A percentile compares a stretch with the other conserved stretches of the same genome.
These are phyloP conservation scores for Panaeolus papilionaceus DNA, from an alignment of 768 basidiomycete genomes.

Conservation along the genomic window DNA sequence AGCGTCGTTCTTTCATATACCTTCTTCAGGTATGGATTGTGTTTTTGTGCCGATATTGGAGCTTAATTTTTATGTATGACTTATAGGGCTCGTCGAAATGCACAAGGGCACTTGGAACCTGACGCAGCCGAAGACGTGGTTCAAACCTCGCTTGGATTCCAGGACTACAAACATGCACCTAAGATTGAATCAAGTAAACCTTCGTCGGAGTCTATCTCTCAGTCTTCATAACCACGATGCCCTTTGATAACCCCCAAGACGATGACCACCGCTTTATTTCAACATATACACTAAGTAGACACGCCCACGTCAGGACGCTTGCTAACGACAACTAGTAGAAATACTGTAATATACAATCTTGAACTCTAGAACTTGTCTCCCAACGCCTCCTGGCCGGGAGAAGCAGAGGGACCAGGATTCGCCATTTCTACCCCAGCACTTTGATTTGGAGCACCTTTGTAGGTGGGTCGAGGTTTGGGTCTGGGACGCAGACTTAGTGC, in stretches of 20 bases:
- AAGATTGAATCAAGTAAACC: constrained; percentile 36
- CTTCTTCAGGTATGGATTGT: constrained; percentile 82
- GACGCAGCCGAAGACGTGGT: constrained; percentile 85
- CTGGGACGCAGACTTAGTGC: constrained; percentile 39
- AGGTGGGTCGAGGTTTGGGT: constrained; percentile 37
- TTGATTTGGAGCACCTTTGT: constrained; percentile 16
- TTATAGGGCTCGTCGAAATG: constrained; percentile 82
- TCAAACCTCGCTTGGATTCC: constrained; percentile 82
- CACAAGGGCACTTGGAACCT: constrained; percentile 86
- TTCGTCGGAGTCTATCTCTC: constrained; percentile 9
- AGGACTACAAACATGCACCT: constrained; percentile 60
- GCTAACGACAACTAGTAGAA: neutral
- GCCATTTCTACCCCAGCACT: neutral
- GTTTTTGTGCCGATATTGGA: neutral
- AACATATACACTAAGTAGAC: neutral
- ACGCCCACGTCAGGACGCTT: neutral
- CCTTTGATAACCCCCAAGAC: neutral
- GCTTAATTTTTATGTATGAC: neutral
- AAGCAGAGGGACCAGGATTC: neutral
- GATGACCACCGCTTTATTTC: neutral
- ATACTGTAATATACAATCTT: neutral
- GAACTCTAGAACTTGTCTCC: neutral
- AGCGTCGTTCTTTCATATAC: constrained; percentile 96
- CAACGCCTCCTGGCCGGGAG: neutral
- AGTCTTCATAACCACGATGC: constrained; percentile 6